Base-by-base conservation (phyloP, 1,284 basidiomycete genomes). In the Sphaerobolus stellatus region DNA sequence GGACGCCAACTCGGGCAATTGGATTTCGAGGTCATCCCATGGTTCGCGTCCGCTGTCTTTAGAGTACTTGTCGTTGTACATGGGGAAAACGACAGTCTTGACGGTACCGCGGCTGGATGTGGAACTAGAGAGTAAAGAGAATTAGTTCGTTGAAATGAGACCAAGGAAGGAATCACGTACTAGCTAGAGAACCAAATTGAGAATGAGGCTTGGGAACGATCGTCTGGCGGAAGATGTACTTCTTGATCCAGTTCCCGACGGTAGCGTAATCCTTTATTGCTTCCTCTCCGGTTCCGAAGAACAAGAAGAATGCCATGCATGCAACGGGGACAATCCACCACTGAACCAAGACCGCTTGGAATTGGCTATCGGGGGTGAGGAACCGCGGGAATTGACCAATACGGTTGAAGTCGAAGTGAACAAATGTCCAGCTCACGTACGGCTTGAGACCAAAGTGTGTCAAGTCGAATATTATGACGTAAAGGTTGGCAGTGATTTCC, bases 211-310 rank as follows among this genome's bases (percentile, higher is more conserved):
- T n/a, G n/a, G n/a, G n/a, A n/a, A n/a, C n/a, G n/a, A 38, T 4
- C 22, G n/a, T 38, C 36, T 38, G 36, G 9, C 43, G 11, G 50
- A 75, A 63, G n/a, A 78, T 78, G 46, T 77, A 67, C 43, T 72
- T 73, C 66, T 79, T 78, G 49, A 83, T 70, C 11, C 75, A 73
- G 4, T 57, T 53, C 50, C 75, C 71, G 6, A 74, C 76, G 18
- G 69, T 66, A 28, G 73, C 70, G 66, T 87, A 88, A 58, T 82
- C 76, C 60, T 69, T 80, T 58, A 71, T 72, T 33, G 84, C 83
- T 71, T 89, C 86, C 51, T 82, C 79, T 0, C 83, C 83, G 43
- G 87, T 80, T 0, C 86, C 85, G 62, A 88, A 86, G 70, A 85
- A 83, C 1, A 62, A 70, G 65, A 88, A 86, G 73, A 88, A 88